A percentile compares a stretch with the other conserved stretches of the same genome.
Evolutionary conservation across 257 asterid genomes (phyloP).

Genomic region (Lantana camara): DNA sequence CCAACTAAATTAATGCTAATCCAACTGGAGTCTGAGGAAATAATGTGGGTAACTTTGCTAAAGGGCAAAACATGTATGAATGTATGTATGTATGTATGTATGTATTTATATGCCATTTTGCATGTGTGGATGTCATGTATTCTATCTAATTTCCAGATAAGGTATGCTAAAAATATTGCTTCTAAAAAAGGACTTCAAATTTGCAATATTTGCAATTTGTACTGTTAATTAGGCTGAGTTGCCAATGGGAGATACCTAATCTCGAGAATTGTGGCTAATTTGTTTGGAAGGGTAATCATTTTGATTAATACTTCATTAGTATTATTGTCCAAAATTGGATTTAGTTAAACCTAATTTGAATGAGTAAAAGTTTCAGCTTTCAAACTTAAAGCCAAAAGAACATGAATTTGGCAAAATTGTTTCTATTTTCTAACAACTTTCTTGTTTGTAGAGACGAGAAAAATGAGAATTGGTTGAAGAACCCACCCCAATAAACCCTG

Average conservation of each 20-base stretch:
- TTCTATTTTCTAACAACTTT: no score
- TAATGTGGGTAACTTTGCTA: no score
- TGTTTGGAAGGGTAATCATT: not conserved
- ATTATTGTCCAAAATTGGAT: no score
- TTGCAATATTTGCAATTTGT: not conserved
- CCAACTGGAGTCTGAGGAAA: no score
- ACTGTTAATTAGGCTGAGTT: not conserved
- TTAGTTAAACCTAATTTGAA: no score
- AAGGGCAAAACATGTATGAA: no score
- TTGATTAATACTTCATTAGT: no score
- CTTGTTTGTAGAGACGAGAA: no score
- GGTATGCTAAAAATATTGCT: not conserved
- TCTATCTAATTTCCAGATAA: slow-evolving; percentile 1
- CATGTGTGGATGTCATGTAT: slow-evolving; percentile 23
- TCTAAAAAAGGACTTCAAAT: no score
- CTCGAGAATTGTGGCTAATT: not conserved
- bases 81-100: not conserved
- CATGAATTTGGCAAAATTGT: no score
- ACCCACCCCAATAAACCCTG: not conserved
- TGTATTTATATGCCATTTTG: not conserved
- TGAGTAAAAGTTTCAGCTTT: no score
- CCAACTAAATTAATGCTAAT: not conserved
- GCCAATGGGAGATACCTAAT: not conserved
- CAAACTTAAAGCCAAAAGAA: no score
- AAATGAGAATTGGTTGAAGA: not conserved